Conservation (phyloP, 2,329 filamentous ascomycete species). For the Sporothrix curviconia region DNA sequence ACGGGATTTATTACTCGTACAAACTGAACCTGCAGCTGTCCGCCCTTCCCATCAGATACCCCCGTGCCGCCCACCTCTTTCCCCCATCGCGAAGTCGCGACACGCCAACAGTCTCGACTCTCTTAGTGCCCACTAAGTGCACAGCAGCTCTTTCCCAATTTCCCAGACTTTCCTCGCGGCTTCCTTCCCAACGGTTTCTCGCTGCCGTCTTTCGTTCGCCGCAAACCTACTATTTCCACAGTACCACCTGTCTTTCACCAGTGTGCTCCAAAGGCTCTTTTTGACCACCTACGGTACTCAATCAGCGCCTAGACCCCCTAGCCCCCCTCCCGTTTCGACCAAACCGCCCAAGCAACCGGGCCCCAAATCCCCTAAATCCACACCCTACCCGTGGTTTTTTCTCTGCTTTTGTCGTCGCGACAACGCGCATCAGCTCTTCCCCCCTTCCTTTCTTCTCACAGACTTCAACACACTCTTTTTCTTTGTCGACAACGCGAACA, state of each 20-base stretch:
- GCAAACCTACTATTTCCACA: neutral
- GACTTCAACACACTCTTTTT: neutral
- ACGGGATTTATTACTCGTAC: too few relatives aligned
- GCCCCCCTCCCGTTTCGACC: too few relatives aligned
- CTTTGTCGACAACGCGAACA: neutral
- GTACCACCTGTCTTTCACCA: too few relatives aligned
- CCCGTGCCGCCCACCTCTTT: neutral
- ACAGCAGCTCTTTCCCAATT: neutral
- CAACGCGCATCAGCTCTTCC: constrained; percentile 5
- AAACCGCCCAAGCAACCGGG: too few relatives aligned
- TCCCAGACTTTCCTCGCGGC: too few relatives aligned
- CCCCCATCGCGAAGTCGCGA: neutral
- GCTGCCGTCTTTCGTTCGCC: neutral
- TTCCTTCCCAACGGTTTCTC: neutral
- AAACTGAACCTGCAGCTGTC: too few relatives aligned
- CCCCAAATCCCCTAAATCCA: neutral
- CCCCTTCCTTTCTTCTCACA: neutral
- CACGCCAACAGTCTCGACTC: neutral
- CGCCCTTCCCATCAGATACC: constrained; percentile 1
- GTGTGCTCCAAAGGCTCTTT: too few relatives aligned
- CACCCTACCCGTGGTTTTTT: neutral
- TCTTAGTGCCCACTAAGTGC: too few relatives aligned
- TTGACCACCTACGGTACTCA: too few relatives aligned
- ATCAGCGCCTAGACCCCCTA: too few relatives aligned
- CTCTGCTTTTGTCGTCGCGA: constrained; percentile 14